Evolutionary conservation across 2,329 filamentous ascomycete genomes (phyloP), one percentile per base, ranked within the genome.

Genomic region (Gyromitra esculenta): DNA sequence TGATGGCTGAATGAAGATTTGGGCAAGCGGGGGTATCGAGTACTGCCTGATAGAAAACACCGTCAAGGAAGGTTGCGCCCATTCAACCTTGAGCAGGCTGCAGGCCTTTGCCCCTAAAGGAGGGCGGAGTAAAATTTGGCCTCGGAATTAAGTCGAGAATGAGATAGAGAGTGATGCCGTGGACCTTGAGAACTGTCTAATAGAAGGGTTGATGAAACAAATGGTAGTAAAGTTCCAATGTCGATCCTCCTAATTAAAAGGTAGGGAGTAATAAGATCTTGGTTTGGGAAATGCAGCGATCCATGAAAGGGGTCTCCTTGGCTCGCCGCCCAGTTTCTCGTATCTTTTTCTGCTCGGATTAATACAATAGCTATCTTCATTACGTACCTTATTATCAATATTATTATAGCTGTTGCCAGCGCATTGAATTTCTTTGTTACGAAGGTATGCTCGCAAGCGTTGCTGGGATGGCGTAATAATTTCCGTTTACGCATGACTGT

Each of bases 361-460:
- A 31, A 66, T 18, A n/a, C 18, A 50, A 50, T 35, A 35, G 5
- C 8, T 50, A 31, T 31, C 62, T 56, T 56, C 48, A 67, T 35
- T 18, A 31, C 13, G 18, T 25, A 50, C 6, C 43, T 65, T 52
- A 65, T 6, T 35, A 50, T 37, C 15, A 21, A 35, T 7, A 52
- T 37, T 65, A 65, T 50, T 65, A 65, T 65, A 50, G 62, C 11
- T 31, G 43, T 35, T 67, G 50, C 64, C 64, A 67, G n/a, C 64
- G 50, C 64, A 67, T 57, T 39, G n/a, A 3, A 2, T 41, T 66
- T 37, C 31, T 66, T 7, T 15, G 50, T 67, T 57, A 43, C 37
- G 52, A 67, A 67, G 9, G n/a, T 21, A 56, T 56, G 62, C 41
- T 50, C 43, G 25, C 43, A 65, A 65, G 43, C 62, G 31, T 57